These are phyloP conservation scores for Rhizopogon roseolus DNA, from an alignment of 768 basidiomycete species.

Conservation along the genomic window DNA sequence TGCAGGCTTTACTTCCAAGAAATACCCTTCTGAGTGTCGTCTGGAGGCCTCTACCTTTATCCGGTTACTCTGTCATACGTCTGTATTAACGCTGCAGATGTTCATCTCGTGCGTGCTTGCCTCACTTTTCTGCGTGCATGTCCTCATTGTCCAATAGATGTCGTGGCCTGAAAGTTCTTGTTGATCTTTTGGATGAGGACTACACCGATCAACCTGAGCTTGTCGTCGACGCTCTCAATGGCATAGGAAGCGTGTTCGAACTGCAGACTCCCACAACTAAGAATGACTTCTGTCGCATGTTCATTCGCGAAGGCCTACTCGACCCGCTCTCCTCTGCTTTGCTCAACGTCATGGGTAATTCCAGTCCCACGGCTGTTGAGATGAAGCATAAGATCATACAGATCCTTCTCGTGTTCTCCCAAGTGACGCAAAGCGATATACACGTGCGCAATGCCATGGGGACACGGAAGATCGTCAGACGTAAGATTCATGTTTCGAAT, in stretches of 20 bases:
- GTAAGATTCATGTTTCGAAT: constrained; percentile 44
- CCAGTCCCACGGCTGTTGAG: constrained; percentile 57
- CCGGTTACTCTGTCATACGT: constrained; percentile 85
- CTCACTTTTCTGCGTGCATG: not conserved
- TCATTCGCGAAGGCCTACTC: constrained; percentile 90
- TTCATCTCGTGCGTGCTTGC: constrained; percentile 86
- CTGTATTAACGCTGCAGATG: constrained; percentile 94
- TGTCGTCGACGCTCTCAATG: constrained; percentile 89
- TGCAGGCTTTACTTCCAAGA: constrained; percentile 89
- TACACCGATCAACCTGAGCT: constrained; percentile 89
- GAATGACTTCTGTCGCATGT: constrained; percentile 98
- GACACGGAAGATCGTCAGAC: constrained; percentile 80
- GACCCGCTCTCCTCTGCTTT: constrained; percentile 91
- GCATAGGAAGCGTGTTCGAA: constrained; percentile 93
- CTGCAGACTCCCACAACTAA: constrained; percentile 94
- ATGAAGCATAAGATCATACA: constrained; percentile 89
- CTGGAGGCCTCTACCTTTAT: constrained; percentile 96
- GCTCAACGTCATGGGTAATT: constrained; percentile 79
- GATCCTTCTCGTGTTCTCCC: constrained; percentile 87
- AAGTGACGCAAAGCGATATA: constrained; percentile 93
- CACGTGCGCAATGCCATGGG: constrained; percentile 92
- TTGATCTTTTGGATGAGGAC: constrained; percentile 95
- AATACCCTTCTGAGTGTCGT: constrained; percentile 88
- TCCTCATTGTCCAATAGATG: constrained; percentile 47
- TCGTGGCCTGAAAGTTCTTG: constrained; percentile 89